Percentiles rank a stretch among this genome's conserved stretches.
Evolutionary conservation across 2,329 filamentous ascomycete species (phyloP).

Genomic region (Nigrospora sphaerica): DNA sequence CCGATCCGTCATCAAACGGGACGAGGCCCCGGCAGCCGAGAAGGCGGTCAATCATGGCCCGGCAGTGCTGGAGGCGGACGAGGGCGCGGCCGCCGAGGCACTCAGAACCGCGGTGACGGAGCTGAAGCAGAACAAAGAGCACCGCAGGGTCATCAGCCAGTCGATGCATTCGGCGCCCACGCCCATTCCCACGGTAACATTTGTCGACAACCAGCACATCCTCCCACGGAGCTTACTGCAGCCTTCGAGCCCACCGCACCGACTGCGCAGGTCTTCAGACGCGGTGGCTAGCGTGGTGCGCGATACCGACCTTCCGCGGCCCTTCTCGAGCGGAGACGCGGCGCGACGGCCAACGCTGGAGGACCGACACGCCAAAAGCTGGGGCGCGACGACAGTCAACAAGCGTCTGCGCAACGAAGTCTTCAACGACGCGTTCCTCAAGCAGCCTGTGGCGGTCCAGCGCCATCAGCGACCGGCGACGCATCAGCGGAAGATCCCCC

Average conservation of each 20-base stretch:
- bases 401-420: constrained; percentile 83
- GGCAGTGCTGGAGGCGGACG: constrained; percentile 22
- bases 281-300: constrained; percentile 15
- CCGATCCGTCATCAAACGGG: constrained; percentile 46
- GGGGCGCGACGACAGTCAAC: constrained; percentile 91
- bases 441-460: constrained; percentile 74
- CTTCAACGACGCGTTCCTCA: constrained; percentile 83
- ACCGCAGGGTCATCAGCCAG: constrained; percentile 56
- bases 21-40: constrained; percentile 28
- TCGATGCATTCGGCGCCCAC: constrained; percentile 61
- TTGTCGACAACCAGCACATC: constrained; percentile 91
- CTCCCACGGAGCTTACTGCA: constrained; percentile 78
- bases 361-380: constrained; percentile 56
- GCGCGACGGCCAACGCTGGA: constrained; percentile 36
- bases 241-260: constrained; percentile 33
- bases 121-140: constrained; percentile 16
- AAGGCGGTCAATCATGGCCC: constrained; percentile 20
- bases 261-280: constrained; percentile 27
- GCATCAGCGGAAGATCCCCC: constrained; percentile 58
- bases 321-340: neutral
- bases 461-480: constrained; percentile 59
- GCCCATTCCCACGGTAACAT: constrained; percentile 80
- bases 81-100: constrained; percentile 5
- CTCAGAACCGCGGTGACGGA: constrained; percentile 7
- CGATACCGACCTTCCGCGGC: no score